Base-by-base conservation (phyloP, 1,284 basidiomycete genomes). In the Peniophora sp. region DNA sequence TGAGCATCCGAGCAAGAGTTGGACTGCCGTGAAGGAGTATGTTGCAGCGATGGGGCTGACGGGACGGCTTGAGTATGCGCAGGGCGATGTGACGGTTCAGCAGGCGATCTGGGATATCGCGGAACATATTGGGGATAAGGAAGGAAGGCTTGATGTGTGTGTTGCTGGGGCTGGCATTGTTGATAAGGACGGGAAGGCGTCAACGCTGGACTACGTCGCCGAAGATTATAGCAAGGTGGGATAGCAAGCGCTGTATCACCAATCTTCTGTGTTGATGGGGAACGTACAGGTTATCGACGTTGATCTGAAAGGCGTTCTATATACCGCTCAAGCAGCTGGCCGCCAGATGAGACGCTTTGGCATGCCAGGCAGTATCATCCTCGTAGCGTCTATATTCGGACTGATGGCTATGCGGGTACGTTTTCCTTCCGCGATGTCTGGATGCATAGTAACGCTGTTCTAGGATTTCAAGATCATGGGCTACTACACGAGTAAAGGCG, bases 361-460 rank as follows among this genome's bases (percentile, higher is more conserved):
- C 3, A 77, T 73, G 14, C 74, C 75, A 14, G 90, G 88, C 1
- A 90, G 87, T 57, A 89, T 92, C 56, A 78, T 90, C 56, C 68
- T 91, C 55, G 83, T 92, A 57, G 89, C 86, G 23, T 90, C 86
- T 52, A 92, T 93, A 86, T 86, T 84, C 45, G 91, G 89, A n/a
- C 82, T 81, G 45, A 82, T 92, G 56, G 86, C 88, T 47, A 91
- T 92, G 70, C 79, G 70, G 65, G 88, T 83, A 58, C 52, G 73
- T 25, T 8, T 25, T 8, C 10, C 23, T 10, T 25, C 20, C 20
- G 24, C n/a, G 16, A 25, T 5, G 14, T 25, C 19, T 24, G 44
- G 10, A 9, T 23, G 50, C 34, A 22, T 36, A 25, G 23, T 22
- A 6, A 23, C 34, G 3, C 12, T 24, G 20, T n/a, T 20, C 19